Evolutionary conservation across 2,329 filamentous ascomycete genomes (phyloP).

Genomic region (Ceratocystiopsis sp.): DNA sequence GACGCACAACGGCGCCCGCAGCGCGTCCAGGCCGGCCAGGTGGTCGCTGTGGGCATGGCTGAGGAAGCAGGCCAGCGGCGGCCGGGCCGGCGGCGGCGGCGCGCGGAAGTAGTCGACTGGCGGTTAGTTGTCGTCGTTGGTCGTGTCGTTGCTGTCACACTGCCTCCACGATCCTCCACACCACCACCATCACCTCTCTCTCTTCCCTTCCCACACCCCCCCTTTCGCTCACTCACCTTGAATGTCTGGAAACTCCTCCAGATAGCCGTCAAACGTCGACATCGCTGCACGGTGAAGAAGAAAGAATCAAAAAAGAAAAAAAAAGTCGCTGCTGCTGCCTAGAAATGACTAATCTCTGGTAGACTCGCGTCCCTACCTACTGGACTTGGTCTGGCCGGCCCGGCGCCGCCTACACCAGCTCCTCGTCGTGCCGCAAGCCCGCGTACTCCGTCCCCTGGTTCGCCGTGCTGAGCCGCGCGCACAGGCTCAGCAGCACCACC

Average conservation of each 20-base stretch:
- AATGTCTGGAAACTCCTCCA: constrained; percentile 3
- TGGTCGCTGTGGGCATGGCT: constrained; percentile 91
- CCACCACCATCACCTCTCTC: too few species aligned
- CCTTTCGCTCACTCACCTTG: constrained; percentile 3
- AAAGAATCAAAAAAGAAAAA: too few species aligned
- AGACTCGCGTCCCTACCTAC: too few species aligned
- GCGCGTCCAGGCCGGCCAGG: constrained; percentile 58
- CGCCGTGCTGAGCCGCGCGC: constrained; percentile 64
- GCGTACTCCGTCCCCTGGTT: constrained; percentile 57
- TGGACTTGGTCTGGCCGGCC: too few species aligned
- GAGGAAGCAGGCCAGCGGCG: constrained; percentile 70
- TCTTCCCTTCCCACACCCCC: too few species aligned
- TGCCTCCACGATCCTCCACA: too few species aligned
- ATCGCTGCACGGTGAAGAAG: background rate
- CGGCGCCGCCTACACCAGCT: constrained; percentile 4
- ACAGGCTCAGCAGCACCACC: constrained; percentile 78
- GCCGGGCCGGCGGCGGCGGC: constrained; percentile 26
- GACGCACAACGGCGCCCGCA: constrained; percentile 54
- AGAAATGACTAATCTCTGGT: too few species aligned
- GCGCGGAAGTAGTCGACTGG: constrained; percentile 69
- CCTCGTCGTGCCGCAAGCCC: constrained; percentile 39
- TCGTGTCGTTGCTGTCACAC: background rate
- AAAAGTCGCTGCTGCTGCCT: too few species aligned
- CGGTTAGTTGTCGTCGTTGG: background rate
- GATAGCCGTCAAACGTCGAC: constrained; percentile 7